Percentiles rank a stretch among this genome's conserved stretches.
Evolutionary conservation across 495 filamentous ascomycete genomes (phyloP).

Genomic region (Clavariopsis aquatica): DNA sequence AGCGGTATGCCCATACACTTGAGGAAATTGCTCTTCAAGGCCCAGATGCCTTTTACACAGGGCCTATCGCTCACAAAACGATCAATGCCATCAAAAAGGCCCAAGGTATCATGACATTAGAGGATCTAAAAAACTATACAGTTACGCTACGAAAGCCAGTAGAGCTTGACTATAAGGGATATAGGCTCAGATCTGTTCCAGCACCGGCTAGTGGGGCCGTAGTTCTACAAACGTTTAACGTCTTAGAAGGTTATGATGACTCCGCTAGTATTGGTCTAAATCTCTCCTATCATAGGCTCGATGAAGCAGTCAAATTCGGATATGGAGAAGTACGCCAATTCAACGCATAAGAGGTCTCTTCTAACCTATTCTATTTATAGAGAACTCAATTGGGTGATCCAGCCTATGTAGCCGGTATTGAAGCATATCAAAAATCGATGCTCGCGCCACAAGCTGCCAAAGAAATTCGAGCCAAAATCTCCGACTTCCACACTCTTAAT

Average conservation of each 20-base stretch:
- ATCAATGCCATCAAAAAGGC: constrained; percentile 43
- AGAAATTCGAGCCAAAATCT: not conserved
- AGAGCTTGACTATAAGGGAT: not conserved
- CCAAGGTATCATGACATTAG: constrained; percentile 1
- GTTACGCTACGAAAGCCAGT: not conserved
- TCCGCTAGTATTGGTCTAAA: not conserved
- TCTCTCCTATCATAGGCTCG: constrained; percentile 62
- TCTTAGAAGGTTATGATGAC: not conserved
- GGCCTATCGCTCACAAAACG: constrained; percentile 67
- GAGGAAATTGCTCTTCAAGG: constrained; percentile 69
- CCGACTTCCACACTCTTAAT: not conserved
- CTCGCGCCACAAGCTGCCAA: not conserved
- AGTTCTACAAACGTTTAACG: not conserved
- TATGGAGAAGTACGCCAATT: constrained; percentile 63
- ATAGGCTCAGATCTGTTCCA: not conserved
- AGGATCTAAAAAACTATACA: not conserved
- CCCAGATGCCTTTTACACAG: constrained; percentile 70
- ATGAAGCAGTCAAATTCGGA: constrained; percentile 84
- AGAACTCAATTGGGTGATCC: constrained; percentile 2
- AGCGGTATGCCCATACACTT: constrained; percentile 72
- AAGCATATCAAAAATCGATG: not conserved
- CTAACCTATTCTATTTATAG: not conserved
- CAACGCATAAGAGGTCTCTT: constrained; percentile 54
- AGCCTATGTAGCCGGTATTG: not conserved
- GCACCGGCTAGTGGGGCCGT: not conserved